These are phyloP conservation scores for Sphaerulina musiva DNA, from an alignment of 2,329 filamentous ascomycete species.

Conservation along the genomic window DNA sequence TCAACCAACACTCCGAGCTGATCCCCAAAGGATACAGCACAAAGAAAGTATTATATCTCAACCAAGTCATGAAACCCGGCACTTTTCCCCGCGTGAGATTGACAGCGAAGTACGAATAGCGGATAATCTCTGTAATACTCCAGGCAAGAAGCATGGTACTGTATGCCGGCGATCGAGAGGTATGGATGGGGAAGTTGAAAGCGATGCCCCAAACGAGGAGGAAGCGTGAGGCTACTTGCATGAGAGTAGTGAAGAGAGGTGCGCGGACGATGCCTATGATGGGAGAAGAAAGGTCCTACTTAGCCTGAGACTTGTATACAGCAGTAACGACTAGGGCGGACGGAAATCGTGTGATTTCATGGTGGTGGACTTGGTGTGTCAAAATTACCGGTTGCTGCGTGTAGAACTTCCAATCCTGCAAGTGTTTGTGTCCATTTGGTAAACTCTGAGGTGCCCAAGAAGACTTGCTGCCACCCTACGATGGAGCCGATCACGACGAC, in stretches of 20 bases:
- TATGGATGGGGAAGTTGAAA: conserved; percentile 63
- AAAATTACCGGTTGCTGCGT: conserved; percentile 66
- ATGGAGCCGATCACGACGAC: conserved; percentile 50
- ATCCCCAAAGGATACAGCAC: conserved; percentile 91
- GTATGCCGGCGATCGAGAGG: conserved; percentile 55
- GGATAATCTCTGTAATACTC: conserved; percentile 84
- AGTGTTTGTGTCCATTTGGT: conserved; percentile 76
- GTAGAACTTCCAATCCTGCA: conserved; percentile 75
- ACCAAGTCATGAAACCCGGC: conserved; percentile 64
- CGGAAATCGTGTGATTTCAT: not conserved
- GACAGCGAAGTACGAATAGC: conserved; percentile 85
- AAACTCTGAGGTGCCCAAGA: conserved; percentile 57
- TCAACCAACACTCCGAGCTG: conserved; percentile 73
- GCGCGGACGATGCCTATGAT: conserved; percentile 71
- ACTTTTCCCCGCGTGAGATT: conserved; percentile 53
- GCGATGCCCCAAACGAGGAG: conserved; percentile 85
- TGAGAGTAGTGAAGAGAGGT: conserved; percentile 73
- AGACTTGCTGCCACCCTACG: conserved; percentile 50
- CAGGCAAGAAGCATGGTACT: conserved; percentile 77
- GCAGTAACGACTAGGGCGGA: not conserved
- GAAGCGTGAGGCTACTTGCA: conserved; percentile 84
- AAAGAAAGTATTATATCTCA: conserved; percentile 87
- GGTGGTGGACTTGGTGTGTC: not conserved
- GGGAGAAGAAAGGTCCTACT: conserved; percentile 6
- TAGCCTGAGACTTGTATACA: conserved; percentile 6